Conservation (phyloP, 148 eudicot genomes). For the Agrostemma githago region DNA sequence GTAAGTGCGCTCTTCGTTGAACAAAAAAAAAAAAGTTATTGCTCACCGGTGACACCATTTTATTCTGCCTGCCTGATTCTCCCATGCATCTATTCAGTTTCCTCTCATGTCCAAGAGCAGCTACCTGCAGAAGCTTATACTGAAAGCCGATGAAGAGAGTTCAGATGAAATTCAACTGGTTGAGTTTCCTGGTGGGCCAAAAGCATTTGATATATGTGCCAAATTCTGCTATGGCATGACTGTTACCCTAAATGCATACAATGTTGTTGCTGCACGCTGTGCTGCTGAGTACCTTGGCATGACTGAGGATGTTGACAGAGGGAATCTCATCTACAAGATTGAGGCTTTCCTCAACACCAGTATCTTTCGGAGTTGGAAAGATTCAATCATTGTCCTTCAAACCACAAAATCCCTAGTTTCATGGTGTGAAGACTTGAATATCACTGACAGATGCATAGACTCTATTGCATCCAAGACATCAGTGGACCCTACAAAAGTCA, state of each 20-base stretch:
- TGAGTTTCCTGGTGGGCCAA: slow-evolving; percentile 76
- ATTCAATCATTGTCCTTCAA: slow-evolving; percentile 76
- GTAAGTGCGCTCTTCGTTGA: no score
- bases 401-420: slow-evolving; percentile 54
- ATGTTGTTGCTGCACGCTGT: slow-evolving; percentile 82
- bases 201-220: slow-evolving; percentile 60
- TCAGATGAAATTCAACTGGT: slow-evolving; percentile 48
- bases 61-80: neutral
- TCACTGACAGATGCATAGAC: slow-evolving; percentile 64
- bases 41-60: neutral
- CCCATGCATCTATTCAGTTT: slow-evolving; percentile 44
- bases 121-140: slow-evolving; percentile 53
- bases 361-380: slow-evolving; percentile 77
- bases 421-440: slow-evolving; percentile 72
- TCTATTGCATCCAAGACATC: slow-evolving; percentile 76
- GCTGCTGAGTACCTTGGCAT: slow-evolving; percentile 85
- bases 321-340: slow-evolving; percentile 67
- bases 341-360: slow-evolving; percentile 82
- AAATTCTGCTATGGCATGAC: slow-evolving; percentile 38
- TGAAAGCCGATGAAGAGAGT: slow-evolving; percentile 48
- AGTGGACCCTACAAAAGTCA: slow-evolving; percentile 53
- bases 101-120: slow-evolving; percentile 83
- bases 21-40: no score
- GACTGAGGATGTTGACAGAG: slow-evolving; percentile 72
- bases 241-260: slow-evolving; percentile 76